Conservation (phyloP, 1,284 basidiomycete genomes). For the Veloboletus limbatus region DNA sequence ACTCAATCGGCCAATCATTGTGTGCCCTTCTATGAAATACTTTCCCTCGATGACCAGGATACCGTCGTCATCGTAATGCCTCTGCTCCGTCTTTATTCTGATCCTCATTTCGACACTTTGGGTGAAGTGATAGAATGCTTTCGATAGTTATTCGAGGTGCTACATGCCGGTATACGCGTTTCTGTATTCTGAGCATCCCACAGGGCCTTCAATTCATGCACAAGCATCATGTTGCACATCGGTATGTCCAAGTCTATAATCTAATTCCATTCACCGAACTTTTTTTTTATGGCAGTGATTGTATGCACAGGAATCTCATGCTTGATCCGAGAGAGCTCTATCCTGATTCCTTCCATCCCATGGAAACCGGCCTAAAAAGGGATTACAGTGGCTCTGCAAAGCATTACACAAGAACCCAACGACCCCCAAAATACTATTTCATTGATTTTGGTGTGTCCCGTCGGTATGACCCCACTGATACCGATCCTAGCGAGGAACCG, state of each 20-base stretch:
- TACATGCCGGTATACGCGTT: neutral
- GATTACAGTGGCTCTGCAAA: constrained; percentile 1
- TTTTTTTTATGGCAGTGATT: constrained; percentile 9
- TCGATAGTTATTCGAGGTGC: constrained; percentile 19
- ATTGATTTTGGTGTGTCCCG: constrained; percentile 21
- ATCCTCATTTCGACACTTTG: constrained; percentile 17
- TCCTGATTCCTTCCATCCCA: constrained; percentile 9
- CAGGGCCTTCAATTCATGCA: constrained; percentile 18
- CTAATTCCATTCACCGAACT: neutral
- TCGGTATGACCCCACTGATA: constrained; percentile 14
- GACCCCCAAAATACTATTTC: constrained; percentile 14
- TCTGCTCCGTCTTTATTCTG: constrained; percentile 3
- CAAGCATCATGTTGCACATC: neutral
- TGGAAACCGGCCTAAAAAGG: neutral
- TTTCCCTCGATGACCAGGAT: constrained; percentile 1
- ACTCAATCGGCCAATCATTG: constrained; percentile 14
- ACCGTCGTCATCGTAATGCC: constrained; percentile 17
- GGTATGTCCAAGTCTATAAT: neutral
- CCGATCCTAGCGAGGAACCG: constrained; percentile 11
- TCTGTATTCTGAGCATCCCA: neutral
- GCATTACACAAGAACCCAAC: constrained; percentile 10
- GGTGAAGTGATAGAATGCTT: constrained; percentile 17
- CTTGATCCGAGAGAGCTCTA: constrained; percentile 12
- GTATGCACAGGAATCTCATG: constrained; percentile 14
- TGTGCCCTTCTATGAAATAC: constrained; percentile 15